phyloP scores from a whole-genome alignment of 257 asterid genomes.

The Solanum rostratum region DNA sequence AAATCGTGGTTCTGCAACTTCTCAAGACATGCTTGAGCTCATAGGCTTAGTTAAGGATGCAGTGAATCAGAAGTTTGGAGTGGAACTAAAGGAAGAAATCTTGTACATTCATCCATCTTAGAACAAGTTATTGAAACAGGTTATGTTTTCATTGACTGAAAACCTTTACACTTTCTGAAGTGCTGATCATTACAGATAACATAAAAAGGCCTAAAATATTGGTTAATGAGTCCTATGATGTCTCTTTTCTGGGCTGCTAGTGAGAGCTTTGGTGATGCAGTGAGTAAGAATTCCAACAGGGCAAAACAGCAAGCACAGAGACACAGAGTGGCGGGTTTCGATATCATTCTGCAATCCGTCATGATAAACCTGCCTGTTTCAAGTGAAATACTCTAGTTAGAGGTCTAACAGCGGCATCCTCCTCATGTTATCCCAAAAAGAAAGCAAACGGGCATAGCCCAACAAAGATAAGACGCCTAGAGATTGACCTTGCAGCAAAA shows the following conservation, averaged over 20 bases:
- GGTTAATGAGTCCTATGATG: conserved; percentile 12
- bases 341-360: conserved; percentile 61
- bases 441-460: background rate
- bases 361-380: conserved; percentile 65
- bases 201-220: background rate
- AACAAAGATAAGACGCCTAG: background rate
- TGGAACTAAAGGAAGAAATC: conserved; percentile 33
- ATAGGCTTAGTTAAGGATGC: conserved; percentile 18
- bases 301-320: conserved; percentile 75
- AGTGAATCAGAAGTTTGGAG: conserved; percentile 21
- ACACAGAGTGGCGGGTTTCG: conserved; percentile 86
- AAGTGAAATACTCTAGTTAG: background rate
- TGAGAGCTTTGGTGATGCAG: conserved; percentile 58
- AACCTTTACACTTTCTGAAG: background rate
- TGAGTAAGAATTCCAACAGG: conserved; percentile 71
- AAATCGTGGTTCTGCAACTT: conserved; percentile 30
- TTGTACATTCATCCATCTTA: conserved; percentile 12
- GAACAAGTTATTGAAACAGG: background rate
- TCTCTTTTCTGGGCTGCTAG: conserved; percentile 10
- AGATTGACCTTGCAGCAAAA: conserved; percentile 70
- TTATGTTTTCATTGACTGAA: background rate
- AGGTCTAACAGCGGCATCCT: background rate
- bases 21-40: conserved; percentile 25
- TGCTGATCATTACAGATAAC: background rate
- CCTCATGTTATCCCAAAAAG: background rate